These are phyloP conservation scores for Pichia insulana DNA, from an alignment of 805 yeast species.

Conservation along the genomic window DNA sequence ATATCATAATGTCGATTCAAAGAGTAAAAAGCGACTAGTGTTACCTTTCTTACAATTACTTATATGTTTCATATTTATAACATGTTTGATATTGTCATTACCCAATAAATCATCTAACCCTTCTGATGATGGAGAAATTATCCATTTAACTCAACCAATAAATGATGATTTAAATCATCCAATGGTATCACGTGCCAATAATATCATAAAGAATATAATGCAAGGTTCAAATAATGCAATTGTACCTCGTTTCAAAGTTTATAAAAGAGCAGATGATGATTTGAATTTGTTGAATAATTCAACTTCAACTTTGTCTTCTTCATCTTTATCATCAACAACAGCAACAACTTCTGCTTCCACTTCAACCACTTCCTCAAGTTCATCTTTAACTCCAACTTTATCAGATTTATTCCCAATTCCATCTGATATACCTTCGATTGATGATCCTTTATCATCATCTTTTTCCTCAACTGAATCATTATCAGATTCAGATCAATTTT, in stretches of 20 bases:
- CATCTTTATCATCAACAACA: slow-evolving; percentile 14
- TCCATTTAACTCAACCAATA: too few relatives aligned
- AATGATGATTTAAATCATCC: background rate
- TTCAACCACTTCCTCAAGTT: slow-evolving; percentile 15
- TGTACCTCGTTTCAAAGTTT: slow-evolving; percentile 22
- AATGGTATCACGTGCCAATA: slow-evolving; percentile 8
- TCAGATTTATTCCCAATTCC: too few relatives aligned
- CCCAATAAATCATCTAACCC: too few relatives aligned
- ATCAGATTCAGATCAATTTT: slow-evolving; percentile 5
- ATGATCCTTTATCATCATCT: slow-evolving; percentile 6
- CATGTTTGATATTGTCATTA: too few relatives aligned
- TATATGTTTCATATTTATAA: too few relatives aligned
- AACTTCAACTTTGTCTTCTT: too few relatives aligned
- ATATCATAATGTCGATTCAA: too few relatives aligned
- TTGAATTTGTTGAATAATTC: too few relatives aligned
- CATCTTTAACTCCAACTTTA: slow-evolving; percentile 15
- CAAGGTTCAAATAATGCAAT: slow-evolving; percentile 20
- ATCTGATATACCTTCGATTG: too few relatives aligned
- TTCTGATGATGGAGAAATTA: too few relatives aligned
- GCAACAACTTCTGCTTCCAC: slow-evolving; percentile 13
- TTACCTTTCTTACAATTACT: too few relatives aligned
- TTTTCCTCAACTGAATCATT: slow-evolving; percentile 5
- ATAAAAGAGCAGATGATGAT: slow-evolving; percentile 15
- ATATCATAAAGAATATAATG: slow-evolving; percentile 19
- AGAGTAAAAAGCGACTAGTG: too few relatives aligned